Evolutionary conservation across 768 basidiomycete genomes (phyloP), one percentile per base, ranked within the genome.

Genomic region (Clitopilus passeckerianus): DNA sequence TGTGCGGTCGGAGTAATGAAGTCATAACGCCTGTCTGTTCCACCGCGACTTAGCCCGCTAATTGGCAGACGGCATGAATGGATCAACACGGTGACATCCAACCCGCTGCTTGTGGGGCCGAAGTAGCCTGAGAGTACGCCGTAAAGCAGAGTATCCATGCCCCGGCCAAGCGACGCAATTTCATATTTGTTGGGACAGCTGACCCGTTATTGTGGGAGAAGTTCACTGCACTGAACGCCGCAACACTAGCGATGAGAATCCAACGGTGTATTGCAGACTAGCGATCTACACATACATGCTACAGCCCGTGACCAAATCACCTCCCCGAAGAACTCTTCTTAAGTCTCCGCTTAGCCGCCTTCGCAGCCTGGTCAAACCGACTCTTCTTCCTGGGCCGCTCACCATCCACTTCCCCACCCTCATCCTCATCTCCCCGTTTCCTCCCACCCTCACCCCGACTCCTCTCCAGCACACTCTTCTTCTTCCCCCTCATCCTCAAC

Each of bases 401-500:
- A 65, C 69, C 27, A 54, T 14, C 6, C 44, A 18, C 50, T 54
- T 59, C 34, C 12, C n/a, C 62, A 16, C 68, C 73, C 14, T 66
- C 70, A 34, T 72, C 74, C 14, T 54, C 59, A 34, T 66, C 71
- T 10, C 65, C 67, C 33, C 72, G 64, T 50, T 68, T 72, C 57
- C 67, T 70, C 9, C 65, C 59, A 55, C 60, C 43, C 58, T 68
- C 68, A 33, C 68, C 63, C 43, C 86, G 77, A 56, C 88, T 86
- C 59, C 91, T 74, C 54, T 80, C 80, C 27, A 93, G 71, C 0
- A 84, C 78, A 63, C 80, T 77, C 44, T 74, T 75, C 70, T 87
- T 90, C 73, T 83, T 87, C 6, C 87, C 85, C 63, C 78, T 82
- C 67, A 81, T 75, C 64, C 92, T 75, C 60, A 95, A 77, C 65